Conservation (phyloP, 768 basidiomycete species). For the Mycena albidolilacea region DNA sequence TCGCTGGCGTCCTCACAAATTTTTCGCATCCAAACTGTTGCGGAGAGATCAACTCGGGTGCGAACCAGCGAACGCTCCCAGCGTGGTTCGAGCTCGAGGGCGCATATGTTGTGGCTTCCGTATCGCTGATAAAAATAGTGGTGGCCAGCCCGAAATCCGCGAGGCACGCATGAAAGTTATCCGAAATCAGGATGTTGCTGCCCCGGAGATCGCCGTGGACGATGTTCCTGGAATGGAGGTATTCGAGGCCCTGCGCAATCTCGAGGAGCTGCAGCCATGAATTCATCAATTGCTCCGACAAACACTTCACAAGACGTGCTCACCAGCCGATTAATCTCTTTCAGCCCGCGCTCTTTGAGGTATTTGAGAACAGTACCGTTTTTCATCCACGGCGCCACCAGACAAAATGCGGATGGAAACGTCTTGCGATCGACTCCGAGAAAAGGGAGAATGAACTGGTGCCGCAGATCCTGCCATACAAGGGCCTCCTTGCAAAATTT, state of each 20-base stretch:
- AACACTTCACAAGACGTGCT: neutral
- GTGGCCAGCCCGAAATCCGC: conserved; percentile 45
- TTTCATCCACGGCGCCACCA: conserved; percentile 50
- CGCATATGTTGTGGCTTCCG: conserved; percentile 41
- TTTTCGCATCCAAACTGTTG: conserved; percentile 42
- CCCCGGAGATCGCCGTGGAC: conserved; percentile 43
- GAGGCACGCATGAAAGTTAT: conserved; percentile 47
- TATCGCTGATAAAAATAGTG: conserved; percentile 44
- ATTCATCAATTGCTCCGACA: neutral
- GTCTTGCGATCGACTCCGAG: conserved; percentile 45
- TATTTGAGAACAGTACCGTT: conserved; percentile 45
- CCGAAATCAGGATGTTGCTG: conserved; percentile 50
- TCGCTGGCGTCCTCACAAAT: conserved; percentile 45
- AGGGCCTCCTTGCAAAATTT: conserved; percentile 47
- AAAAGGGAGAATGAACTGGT: conserved; percentile 47
- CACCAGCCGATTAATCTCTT: conserved; percentile 35
- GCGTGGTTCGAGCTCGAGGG: conserved; percentile 41
- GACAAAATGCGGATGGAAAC: conserved; percentile 43
- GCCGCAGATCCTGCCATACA: conserved; percentile 47
- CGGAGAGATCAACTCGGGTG: conserved; percentile 51
- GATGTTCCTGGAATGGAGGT: conserved; percentile 41
- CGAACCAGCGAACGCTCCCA: conserved; percentile 52
- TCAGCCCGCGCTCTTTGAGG: conserved; percentile 34
- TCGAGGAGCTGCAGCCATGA: conserved; percentile 28
- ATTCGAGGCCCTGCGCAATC: conserved; percentile 42